phyloP scores from a whole-genome alignment of 129 eudicot species.

The Artemisia tridentata region DNA sequence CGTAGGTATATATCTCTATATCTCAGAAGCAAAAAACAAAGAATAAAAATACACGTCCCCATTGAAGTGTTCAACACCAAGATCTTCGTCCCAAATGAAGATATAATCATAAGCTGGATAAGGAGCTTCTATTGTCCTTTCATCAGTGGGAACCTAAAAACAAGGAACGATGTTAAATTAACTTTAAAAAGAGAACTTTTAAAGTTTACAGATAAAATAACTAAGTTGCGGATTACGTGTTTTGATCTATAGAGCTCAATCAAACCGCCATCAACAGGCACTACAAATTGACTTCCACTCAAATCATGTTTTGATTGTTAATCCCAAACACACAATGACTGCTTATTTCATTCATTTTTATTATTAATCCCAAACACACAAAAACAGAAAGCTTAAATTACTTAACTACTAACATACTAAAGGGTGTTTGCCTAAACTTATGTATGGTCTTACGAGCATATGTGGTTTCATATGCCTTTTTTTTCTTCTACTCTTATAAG shows the following conservation, averaged over 20 bases:
- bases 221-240: conserved; percentile 37
- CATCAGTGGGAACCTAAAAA: conserved; percentile 56
- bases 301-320: conserved; percentile 33
- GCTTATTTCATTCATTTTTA: neutral
- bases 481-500: no score
- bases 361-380: neutral
- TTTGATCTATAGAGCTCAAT: conserved; percentile 66
- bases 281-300: conserved; percentile 61
- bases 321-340: no score
- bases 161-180: neutral
- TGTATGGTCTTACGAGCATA: no score
- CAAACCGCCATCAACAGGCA: conserved; percentile 62
- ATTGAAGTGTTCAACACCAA: no score
- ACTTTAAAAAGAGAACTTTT: neutral
- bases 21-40: no score
- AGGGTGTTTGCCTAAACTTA: no score
- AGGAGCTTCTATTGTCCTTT: conserved; percentile 45
- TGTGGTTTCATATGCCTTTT: no score
- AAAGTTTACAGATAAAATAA: neutral
- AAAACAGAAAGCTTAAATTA: conserved; percentile 11
- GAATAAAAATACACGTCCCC: no score
- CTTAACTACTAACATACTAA: no score
- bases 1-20: no score
- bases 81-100: no score
- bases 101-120: no score